phyloP scores from a whole-genome alignment of 768 basidiomycete species.

The Tricholoma bakamatsutake region DNA sequence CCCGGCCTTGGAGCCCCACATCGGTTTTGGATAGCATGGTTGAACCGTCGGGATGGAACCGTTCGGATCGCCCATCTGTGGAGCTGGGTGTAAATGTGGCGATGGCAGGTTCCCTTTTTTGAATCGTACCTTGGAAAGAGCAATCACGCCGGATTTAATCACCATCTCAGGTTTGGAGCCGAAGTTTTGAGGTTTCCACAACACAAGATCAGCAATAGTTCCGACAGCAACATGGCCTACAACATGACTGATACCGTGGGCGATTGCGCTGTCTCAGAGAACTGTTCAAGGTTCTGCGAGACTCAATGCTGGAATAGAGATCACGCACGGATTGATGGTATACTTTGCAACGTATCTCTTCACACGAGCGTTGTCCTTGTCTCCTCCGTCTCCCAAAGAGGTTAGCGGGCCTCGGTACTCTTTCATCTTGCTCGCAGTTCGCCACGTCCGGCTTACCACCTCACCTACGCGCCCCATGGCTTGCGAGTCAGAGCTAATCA shows the following conservation, averaged over 20 bases:
- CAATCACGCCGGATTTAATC: slow-evolving; percentile 91
- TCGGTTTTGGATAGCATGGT: slow-evolving; percentile 78
- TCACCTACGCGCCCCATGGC: slow-evolving; percentile 99
- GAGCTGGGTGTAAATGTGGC: background rate
- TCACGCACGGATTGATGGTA: slow-evolving; percentile 90
- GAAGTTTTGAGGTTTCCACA: slow-evolving; percentile 95
- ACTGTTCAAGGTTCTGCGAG: background rate
- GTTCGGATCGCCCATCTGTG: slow-evolving; percentile 94
- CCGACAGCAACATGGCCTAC: slow-evolving; percentile 82
- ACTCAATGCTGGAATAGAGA: background rate
- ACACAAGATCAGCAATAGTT: slow-evolving; percentile 86
- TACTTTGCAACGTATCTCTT: slow-evolving; percentile 96
- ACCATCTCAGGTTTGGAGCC: slow-evolving; percentile 92
- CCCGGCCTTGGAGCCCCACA: slow-evolving; percentile 84
- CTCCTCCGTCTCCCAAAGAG: slow-evolving; percentile 61
- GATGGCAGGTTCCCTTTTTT: background rate
- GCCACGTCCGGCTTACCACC: slow-evolving; percentile 89
- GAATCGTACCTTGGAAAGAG: slow-evolving; percentile 69
- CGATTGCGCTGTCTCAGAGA: slow-evolving; percentile 62
- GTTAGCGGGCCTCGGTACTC: slow-evolving; percentile 69
- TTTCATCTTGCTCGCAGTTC: slow-evolving; percentile 94
- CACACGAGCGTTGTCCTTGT: slow-evolving; percentile 81
- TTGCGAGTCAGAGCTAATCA: slow-evolving; percentile 95
- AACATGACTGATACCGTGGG: slow-evolving; percentile 85
- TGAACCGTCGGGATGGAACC: slow-evolving; percentile 95